Conservation (phyloP, 2,329 filamentous ascomycete genomes). For the Tympanopsis confertula region DNA sequence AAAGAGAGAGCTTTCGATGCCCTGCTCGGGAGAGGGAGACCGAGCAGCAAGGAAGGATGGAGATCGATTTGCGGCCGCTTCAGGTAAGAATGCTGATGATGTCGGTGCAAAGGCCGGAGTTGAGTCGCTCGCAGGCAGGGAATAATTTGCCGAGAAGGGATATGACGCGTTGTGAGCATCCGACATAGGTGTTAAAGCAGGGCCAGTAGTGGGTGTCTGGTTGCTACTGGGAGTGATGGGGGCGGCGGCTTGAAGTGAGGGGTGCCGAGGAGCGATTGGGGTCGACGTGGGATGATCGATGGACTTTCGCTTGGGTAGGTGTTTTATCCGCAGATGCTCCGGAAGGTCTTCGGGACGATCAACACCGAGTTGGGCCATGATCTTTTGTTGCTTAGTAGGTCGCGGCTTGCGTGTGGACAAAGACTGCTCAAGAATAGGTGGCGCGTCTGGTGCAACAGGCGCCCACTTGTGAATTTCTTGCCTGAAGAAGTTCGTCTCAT, state of each 20-base stretch:
- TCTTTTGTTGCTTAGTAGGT: constrained; percentile 91
- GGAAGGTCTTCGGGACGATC: constrained; percentile 85
- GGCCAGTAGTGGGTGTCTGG: constrained; percentile 6
- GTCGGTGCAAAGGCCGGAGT: constrained; percentile 20
- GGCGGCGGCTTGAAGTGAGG: constrained; percentile 9
- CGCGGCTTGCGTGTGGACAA: constrained; percentile 89
- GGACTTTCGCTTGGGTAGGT: constrained; percentile 62
- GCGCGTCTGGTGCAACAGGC: constrained; percentile 74
- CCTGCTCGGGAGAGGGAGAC: constrained; percentile 19
- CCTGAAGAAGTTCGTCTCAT: constrained; percentile 95
- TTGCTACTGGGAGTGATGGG: constrained; percentile 2
- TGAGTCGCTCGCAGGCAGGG: constrained; percentile 19
- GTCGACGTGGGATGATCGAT: constrained; percentile 25
- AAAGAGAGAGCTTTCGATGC: constrained; percentile 24
- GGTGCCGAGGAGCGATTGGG: constrained; percentile 15
- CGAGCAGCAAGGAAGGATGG: constrained; percentile 24
- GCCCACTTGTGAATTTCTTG: constrained; percentile 93
- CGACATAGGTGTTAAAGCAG: constrained; percentile 3
- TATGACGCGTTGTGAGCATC: constrained; percentile 11
- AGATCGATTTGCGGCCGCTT: constrained; percentile 16
- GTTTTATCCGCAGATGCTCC: constrained; percentile 71
- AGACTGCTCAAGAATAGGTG: constrained; percentile 76
- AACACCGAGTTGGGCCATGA: constrained; percentile 79
- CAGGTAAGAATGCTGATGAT: constrained; percentile 21
- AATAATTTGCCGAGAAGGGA: constrained; percentile 23